Evolutionary conservation across 352 stramenopile species (phyloP).

Genomic region (Thalassiosira mediterranea): DNA sequence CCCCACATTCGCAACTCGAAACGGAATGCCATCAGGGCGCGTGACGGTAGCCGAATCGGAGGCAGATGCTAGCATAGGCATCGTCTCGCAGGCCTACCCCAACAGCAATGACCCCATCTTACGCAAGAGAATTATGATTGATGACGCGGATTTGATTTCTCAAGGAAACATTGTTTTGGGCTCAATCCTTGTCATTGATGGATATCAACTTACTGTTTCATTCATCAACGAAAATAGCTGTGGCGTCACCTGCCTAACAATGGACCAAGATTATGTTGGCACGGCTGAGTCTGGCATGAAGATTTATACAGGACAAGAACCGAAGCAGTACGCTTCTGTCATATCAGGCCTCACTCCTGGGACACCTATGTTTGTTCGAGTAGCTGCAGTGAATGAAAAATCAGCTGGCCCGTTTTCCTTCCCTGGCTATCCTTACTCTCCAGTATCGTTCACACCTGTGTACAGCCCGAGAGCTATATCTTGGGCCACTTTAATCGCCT

Average conservation of each 20-base stretch:
- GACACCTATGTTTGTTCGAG: slow-evolving; percentile 88
- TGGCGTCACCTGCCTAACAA: slow-evolving; percentile 56
- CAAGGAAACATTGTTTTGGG: slow-evolving; percentile 41
- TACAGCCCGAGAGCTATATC: slow-evolving; percentile 49
- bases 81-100: slow-evolving; percentile 53
- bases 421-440: slow-evolving; percentile 47
- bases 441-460: slow-evolving; percentile 44
- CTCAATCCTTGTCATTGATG: slow-evolving; percentile 53
- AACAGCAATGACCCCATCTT: slow-evolving; percentile 55
- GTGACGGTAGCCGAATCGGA: slow-evolving; percentile 39
- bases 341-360: slow-evolving; percentile 89
- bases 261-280: slow-evolving; percentile 56
- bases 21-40: slow-evolving; percentile 39
- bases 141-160: slow-evolving; percentile 35
- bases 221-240: slow-evolving; percentile 54
- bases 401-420: slow-evolving; percentile 52
- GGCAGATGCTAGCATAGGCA: slow-evolving; percentile 52
- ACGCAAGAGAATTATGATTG: slow-evolving; percentile 55
- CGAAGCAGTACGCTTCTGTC: slow-evolving; percentile 60
- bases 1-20: slow-evolving; percentile 65
- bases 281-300: slow-evolving; percentile 38
- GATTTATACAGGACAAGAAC: slow-evolving; percentile 43
- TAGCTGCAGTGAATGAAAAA: slow-evolving; percentile 83
- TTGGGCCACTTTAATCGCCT: slow-evolving; percentile 48
- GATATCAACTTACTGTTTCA: slow-evolving; percentile 42